These are phyloP conservation scores for Ampelomyces quisqualis DNA, from an alignment of 2,329 filamentous ascomycete species.

Conservation along the genomic window DNA sequence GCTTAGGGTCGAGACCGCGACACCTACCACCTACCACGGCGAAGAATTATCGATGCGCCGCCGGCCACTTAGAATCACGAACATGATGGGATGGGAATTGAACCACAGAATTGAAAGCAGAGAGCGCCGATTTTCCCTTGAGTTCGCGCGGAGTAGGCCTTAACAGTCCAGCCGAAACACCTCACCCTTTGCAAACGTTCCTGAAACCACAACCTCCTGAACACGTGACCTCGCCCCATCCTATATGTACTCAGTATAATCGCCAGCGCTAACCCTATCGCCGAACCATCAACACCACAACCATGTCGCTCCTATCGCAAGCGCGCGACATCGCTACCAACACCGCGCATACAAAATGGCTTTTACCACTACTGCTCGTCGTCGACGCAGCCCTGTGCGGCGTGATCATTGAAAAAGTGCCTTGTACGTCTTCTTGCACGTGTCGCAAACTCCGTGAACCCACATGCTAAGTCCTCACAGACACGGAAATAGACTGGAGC, in stretches of 20 bases:
- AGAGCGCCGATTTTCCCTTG: too few species aligned
- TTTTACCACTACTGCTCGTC: constrained; percentile 66
- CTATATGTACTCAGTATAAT: too few species aligned
- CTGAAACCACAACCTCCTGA: constrained; percentile 14
- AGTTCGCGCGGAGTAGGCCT: too few species aligned
- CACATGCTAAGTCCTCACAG: constrained; percentile 46
- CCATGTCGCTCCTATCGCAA: constrained; percentile 43
- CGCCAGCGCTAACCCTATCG: constrained; percentile 10
- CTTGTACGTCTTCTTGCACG: constrained; percentile 63
- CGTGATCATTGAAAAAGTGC: constrained; percentile 75
- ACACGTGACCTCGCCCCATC: constrained; percentile 1
- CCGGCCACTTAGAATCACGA: too few species aligned
- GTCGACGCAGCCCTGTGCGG: constrained; percentile 71
- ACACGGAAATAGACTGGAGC: constrained; percentile 97
- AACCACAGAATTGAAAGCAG: too few species aligned
- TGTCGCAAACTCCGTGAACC: not conserved
- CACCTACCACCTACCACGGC: too few species aligned
- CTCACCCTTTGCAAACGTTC: not conserved
- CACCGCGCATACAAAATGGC: constrained; percentile 60
- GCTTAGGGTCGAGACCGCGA: too few species aligned
- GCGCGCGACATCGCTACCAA: constrained; percentile 51
- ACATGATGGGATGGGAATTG: too few species aligned
- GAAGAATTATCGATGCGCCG: too few species aligned
- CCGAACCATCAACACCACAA: constrained; percentile 9
- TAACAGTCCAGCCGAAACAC: too few species aligned